Conservation (phyloP, 2,329 filamentous ascomycete genomes). For the Onygenales sp. region DNA sequence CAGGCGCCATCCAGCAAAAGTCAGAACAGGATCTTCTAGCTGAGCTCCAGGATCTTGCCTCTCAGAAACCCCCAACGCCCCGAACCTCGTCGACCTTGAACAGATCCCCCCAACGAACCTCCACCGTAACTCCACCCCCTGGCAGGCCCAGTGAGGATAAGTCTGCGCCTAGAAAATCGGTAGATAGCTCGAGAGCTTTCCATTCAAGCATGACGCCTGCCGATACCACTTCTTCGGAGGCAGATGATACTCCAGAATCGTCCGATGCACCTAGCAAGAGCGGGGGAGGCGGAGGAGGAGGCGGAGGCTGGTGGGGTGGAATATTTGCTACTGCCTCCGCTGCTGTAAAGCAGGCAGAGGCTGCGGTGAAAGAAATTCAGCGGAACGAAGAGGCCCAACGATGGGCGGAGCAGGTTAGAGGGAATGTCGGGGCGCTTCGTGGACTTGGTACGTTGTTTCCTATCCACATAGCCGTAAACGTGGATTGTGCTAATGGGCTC, state of each 20-base stretch:
- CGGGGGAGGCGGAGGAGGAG: conserved; percentile 24
- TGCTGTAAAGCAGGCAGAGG: conserved; percentile 79
- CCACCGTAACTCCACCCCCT: conserved; percentile 41
- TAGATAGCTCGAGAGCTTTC: conserved; percentile 63
- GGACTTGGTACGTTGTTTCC: conserved; percentile 54
- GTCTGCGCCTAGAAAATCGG: conserved; percentile 56
- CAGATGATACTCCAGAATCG: conserved; percentile 46
- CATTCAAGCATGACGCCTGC: conserved; percentile 64
- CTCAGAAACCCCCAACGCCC: conserved; percentile 72
- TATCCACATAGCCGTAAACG: conserved; percentile 4
- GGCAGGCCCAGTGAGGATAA: conserved; percentile 59
- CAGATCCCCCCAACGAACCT: conserved; percentile 45
- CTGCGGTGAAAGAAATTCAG: conserved; percentile 87
- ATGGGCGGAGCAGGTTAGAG: conserved; percentile 89
- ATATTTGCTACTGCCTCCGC: conserved; percentile 68
- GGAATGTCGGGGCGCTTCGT: conserved; percentile 71
- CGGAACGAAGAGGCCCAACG: conserved; percentile 93
- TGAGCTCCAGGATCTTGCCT: conserved; percentile 71
- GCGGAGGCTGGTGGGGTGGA: conserved; percentile 83
- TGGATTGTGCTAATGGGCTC: conserved; percentile 1
- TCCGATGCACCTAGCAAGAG: conserved; percentile 47
- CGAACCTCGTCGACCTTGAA: conserved; percentile 45
- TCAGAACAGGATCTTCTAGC: conserved; percentile 68
- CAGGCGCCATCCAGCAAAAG: conserved; percentile 11
- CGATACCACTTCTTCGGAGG: conserved; percentile 25